Evolutionary conservation across 2,329 filamentous ascomycete species (phyloP).

Genomic region (Penicillium freii): DNA sequence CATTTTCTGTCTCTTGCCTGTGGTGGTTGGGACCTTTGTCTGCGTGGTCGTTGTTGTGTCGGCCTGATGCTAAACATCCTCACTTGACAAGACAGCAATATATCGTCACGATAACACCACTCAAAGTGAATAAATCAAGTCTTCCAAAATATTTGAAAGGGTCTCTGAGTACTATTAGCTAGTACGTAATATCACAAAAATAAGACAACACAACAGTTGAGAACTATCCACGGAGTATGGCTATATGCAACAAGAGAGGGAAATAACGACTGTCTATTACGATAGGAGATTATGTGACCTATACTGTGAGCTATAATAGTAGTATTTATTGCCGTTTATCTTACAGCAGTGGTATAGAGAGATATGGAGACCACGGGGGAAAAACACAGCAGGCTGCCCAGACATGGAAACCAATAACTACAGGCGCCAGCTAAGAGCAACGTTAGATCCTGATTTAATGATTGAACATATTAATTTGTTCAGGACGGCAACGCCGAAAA

Average conservation of each 20-base stretch:
- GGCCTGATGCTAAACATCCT: background rate
- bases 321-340: background rate
- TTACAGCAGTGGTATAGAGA: no score
- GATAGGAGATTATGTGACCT: background rate
- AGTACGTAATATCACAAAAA: background rate
- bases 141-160: background rate
- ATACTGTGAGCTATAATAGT: background rate
- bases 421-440: background rate
- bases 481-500: background rate
- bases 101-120: background rate
- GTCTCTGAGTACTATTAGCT: background rate
- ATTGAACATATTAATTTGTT: background rate
- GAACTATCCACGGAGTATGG: no score
- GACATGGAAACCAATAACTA: background rate
- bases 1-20: no score
- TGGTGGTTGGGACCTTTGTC: background rate
- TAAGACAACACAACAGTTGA: background rate
- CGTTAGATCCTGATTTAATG: background rate
- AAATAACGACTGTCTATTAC: background rate
- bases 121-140: background rate
- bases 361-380: background rate
- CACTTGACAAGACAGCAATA: background rate
- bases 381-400: background rate
- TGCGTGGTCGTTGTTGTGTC: background rate
- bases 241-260: no score